Percentiles rank a stretch among this genome's conserved stretches.
phyloP scores from a whole-genome alignment of 495 filamentous ascomycete genomes.

The Podospora pseudoanserina region DNA sequence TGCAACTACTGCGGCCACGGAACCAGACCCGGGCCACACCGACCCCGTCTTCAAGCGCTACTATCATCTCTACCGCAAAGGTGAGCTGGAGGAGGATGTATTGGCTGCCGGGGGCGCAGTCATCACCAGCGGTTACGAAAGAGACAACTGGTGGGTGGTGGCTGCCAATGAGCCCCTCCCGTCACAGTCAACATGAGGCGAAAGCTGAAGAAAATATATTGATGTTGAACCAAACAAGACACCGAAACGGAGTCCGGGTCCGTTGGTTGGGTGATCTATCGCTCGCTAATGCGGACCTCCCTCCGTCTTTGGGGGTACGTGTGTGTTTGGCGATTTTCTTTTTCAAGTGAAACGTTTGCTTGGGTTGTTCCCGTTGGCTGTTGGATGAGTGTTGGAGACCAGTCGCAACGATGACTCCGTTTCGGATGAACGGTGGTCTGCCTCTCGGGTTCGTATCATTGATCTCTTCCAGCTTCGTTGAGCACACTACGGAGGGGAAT shows the following conservation, averaged over 20 bases:
- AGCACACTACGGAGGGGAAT: neutral
- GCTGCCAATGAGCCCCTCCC: conserved; percentile 27
- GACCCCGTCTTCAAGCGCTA: conserved; percentile 75
- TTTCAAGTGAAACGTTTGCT: neutral
- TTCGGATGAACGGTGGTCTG: neutral
- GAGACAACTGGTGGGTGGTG: conserved; percentile 94
- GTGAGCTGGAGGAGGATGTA: conserved; percentile 83
- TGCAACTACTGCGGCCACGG: conserved; percentile 12
- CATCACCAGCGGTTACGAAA: conserved; percentile 84
- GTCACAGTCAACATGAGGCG: conserved; percentile 14
- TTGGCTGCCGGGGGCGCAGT: conserved; percentile 69
- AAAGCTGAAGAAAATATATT: conserved; percentile 4
- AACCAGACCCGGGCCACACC: conserved; percentile 15
- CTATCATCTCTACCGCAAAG: conserved; percentile 87
- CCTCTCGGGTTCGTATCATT: neutral
- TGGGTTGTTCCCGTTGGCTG: neutral
- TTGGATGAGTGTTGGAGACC: neutral
- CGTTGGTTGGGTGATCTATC: neutral
- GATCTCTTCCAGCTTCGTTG: neutral
- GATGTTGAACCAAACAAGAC: neutral
- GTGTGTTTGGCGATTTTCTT: neutral
- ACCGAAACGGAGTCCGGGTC: neutral
- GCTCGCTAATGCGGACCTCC: neutral
- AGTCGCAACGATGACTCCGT: neutral
- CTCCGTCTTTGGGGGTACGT: neutral